phyloP scores from a whole-genome alignment of 805 yeast species.

The Kodamaea laetipori region DNA sequence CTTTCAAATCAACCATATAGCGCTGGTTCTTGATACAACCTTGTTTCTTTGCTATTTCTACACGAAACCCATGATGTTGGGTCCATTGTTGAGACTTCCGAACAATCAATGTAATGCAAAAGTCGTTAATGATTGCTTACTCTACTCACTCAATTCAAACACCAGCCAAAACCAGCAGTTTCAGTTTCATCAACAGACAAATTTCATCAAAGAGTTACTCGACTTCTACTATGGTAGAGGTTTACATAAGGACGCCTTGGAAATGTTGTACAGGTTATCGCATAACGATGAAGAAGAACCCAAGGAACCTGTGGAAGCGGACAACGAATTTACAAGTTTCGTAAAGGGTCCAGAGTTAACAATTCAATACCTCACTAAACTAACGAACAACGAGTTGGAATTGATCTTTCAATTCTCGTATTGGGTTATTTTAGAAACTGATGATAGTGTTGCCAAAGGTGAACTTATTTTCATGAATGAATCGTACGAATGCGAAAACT shows the following conservation, averaged over 20 bases:
- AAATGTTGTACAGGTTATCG: slow-evolving; percentile 47
- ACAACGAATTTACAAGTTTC: slow-evolving; percentile 26
- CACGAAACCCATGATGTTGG: slow-evolving; percentile 72
- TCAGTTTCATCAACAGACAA: slow-evolving; percentile 23
- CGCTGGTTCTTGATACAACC: slow-evolving; percentile 69
- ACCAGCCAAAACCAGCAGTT: not conserved
- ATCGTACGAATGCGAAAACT: slow-evolving; percentile 57
- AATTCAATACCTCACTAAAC: slow-evolving; percentile 58
- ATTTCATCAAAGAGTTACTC: slow-evolving; percentile 65
- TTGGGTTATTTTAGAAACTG: slow-evolving; percentile 47
- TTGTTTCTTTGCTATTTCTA: slow-evolving; percentile 72
- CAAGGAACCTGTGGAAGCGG: slow-evolving; percentile 17
- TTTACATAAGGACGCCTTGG: slow-evolving; percentile 67
- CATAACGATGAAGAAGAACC: slow-evolving; percentile 16
- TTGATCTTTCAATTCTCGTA: slow-evolving; percentile 58
- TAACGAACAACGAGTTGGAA: slow-evolving; percentile 50
- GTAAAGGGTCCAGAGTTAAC: slow-evolving; percentile 46
- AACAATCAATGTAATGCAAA: slow-evolving; percentile 71
- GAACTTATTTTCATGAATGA: slow-evolving; percentile 64
- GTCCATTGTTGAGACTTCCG: slow-evolving; percentile 74
- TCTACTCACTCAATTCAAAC: slow-evolving; percentile 21
- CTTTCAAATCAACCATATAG: slow-evolving; percentile 30
- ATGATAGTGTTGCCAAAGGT: slow-evolving; percentile 28
- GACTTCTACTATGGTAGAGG: slow-evolving; percentile 72
- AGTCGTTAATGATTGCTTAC: slow-evolving; percentile 58